Evolutionary conservation across 306 rosid genomes (phyloP).

Genomic region (Potentilla sterilis): DNA sequence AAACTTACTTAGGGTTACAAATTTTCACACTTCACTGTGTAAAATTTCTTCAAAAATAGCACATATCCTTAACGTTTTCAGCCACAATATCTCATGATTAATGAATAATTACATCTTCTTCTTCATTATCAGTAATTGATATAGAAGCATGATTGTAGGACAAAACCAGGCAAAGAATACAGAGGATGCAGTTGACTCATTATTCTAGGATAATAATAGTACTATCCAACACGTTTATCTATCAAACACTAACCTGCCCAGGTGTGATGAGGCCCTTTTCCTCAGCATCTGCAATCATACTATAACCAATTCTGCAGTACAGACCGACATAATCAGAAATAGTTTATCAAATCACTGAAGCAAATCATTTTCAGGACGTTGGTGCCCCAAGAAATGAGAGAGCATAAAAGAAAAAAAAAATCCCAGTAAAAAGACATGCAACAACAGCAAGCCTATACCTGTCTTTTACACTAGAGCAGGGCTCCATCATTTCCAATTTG

Average conservation of each 20-base stretch:
- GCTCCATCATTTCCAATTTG: constrained; percentile 71
- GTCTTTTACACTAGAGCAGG: constrained; percentile 81
- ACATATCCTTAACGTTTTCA: background rate
- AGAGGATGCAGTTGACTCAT: background rate
- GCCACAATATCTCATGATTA: background rate
- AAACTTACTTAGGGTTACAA: background rate
- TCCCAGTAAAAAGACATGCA: background rate
- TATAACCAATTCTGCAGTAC: constrained; percentile 62
- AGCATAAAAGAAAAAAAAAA: background rate
- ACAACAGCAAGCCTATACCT: constrained; percentile 35
- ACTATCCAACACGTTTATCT: background rate
- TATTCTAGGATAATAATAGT: background rate
- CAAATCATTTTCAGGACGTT: background rate
- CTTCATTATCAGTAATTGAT: background rate
- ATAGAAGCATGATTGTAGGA: background rate
- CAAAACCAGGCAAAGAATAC: background rate
- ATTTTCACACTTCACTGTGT: background rate
- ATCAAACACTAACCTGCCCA: constrained; percentile 53
- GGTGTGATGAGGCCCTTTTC: constrained; percentile 66
- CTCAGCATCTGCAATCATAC: constrained; percentile 84
- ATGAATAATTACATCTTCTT: background rate
- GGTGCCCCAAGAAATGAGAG: background rate
- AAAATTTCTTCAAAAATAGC: background rate
- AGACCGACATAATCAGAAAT: constrained; percentile 15
- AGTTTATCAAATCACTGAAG: background rate